Evolutionary conservation across 306 rosid species (phyloP), one percentile per base, ranked within the genome.

Genomic region (Inga oerstediana): DNA sequence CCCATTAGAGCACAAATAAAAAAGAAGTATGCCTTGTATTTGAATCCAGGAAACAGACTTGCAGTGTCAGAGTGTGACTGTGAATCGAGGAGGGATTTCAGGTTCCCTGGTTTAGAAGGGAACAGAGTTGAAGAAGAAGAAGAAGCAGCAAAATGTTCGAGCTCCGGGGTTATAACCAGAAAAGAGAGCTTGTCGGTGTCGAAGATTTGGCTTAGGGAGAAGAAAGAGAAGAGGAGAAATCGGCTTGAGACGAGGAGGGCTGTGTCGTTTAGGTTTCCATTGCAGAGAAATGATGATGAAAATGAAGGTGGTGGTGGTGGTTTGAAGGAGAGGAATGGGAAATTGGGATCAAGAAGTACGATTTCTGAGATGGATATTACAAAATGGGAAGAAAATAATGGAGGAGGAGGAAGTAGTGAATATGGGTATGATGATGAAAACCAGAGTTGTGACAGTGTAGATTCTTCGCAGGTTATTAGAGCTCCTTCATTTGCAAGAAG

Each of bases 1-100:
- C 94, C 99, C 10, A 91, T 97, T 51, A 89, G 91, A 75, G 88
- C 91, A 0, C 89, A 91, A 3, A 72, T 87, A 44, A 91, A 89
- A 74, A 90, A 88, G 85, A 93, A 89, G 82, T 69, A 77, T 64
- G 54, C 74, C 83, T 80, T 93, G 78, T 95, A 93, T 24, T 86
- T 89, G 74, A 86, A 84, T 3, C 91, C 93, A 19, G 99, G 98
- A 5, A 89, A 77, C 62, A 89, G 89, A 75, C 81, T 76, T 45
- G 98, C 99, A 49, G 89, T 94, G 88, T 94, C 98, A 0, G 99
- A 94, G 81, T 94, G 90, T 30, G 98, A 88, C 79, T 90, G 87
- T 66, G 99, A 92, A 76, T 94, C 99, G 0, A 83, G 89, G 70
- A 89, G 97, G 70, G 98, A 94, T 35, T 94, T 92, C 87, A 91